phyloP scores from a whole-genome alignment of 2,329 filamentous ascomycete species.

The Scortechinia acanthostroma region DNA sequence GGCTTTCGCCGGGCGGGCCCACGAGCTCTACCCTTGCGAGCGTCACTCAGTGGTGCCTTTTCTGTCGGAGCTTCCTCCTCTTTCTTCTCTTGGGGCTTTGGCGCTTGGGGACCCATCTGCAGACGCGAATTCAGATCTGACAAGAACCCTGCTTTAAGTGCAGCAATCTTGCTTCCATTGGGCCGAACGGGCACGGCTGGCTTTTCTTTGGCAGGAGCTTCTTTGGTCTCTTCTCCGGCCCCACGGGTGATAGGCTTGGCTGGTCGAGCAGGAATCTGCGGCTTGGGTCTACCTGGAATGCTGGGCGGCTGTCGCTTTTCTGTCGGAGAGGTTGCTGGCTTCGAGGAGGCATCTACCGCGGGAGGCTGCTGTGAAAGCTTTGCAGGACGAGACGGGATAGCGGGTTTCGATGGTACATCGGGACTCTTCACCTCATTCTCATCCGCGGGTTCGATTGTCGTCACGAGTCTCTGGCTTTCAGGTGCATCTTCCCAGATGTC shows the following conservation, averaged over 20 bases:
- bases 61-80: not conserved
- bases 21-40: conserved; percentile 1
- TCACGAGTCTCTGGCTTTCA: conserved; percentile 57
- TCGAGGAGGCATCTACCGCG: not conserved
- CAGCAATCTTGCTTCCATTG: conserved; percentile 1
- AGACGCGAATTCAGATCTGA: not conserved
- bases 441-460: not conserved
- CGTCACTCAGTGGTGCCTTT: not conserved
- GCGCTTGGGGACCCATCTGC: not conserved
- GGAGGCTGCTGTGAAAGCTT: not conserved
- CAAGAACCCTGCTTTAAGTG: not conserved
- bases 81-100: not conserved
- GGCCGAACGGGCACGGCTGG: not conserved
- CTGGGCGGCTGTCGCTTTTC: not conserved
- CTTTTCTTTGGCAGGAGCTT: not conserved
- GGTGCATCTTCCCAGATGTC: conserved; percentile 97
- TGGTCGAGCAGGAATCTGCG: not conserved
- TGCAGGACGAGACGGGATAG: not conserved
- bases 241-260: not conserved
- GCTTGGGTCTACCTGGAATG: not conserved
- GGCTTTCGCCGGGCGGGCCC: not conserved
- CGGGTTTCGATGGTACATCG: not conserved
- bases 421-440: not conserved
- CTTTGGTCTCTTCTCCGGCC: not conserved
- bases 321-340: not conserved